Conservation (phyloP, 306 rosid species). For the Luffa acutangula region DNA sequence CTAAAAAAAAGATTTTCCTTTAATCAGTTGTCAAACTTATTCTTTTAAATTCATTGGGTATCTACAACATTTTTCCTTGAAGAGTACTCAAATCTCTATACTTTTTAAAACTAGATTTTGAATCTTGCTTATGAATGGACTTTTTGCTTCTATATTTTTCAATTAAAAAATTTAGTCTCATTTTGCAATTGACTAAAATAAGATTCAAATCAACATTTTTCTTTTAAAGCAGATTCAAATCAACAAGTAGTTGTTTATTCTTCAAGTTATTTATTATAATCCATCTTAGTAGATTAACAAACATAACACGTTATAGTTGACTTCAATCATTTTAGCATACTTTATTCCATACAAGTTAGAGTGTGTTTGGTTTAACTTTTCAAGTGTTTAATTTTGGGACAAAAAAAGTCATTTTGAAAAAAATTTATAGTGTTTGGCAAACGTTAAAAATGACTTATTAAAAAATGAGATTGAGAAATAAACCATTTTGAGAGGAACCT, state of each 20-base stretch:
- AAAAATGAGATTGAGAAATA: too few relatives aligned
- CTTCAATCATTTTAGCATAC: neutral
- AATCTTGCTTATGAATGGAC: neutral
- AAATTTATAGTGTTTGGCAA: too few relatives aligned
- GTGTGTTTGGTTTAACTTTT: too few relatives aligned
- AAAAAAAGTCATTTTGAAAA: too few relatives aligned
- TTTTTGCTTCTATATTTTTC: neutral
- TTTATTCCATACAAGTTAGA: neutral
- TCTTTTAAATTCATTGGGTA: neutral
- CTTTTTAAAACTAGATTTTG: neutral
- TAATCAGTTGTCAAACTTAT: neutral
- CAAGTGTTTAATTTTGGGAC: too few relatives aligned
- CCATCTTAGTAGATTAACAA: too few relatives aligned
- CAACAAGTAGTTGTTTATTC: too few relatives aligned
- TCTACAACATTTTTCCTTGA: neutral
- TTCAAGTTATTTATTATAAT: neutral
- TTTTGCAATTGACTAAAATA: neutral
- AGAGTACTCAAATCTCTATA: neutral
- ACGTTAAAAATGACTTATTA: too few relatives aligned
- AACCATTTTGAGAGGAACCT: too few relatives aligned
- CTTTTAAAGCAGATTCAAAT: too few relatives aligned
- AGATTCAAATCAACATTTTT: too few relatives aligned
- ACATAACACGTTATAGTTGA: neutral
- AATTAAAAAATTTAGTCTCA: neutral
- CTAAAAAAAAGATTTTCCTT: too few relatives aligned